Evolutionary conservation across 2,329 filamentous ascomycete species (phyloP).

Genomic region (Cladorrhinum sp.): DNA sequence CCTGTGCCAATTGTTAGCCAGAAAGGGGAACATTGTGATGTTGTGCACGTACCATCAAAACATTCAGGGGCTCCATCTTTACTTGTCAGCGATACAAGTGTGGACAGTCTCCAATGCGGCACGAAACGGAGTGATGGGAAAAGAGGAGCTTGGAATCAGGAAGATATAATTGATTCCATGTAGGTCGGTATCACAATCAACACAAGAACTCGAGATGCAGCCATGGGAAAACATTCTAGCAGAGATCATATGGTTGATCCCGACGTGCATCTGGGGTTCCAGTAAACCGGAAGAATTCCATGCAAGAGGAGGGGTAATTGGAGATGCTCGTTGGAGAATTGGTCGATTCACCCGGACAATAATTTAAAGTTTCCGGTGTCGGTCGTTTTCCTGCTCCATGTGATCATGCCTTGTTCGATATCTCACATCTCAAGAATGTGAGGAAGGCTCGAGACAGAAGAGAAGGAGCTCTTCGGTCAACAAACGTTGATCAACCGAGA

Average conservation of each 20-base stretch:
- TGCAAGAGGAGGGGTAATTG: conserved; percentile 12
- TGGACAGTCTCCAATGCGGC: no score
- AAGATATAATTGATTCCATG: neutral
- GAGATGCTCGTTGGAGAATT: neutral
- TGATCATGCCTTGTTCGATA: neutral
- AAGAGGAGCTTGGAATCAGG: neutral
- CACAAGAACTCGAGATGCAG: neutral
- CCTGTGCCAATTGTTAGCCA: conserved; percentile 39
- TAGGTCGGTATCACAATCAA: neutral
- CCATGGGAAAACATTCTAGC: neutral
- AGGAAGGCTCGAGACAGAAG: neutral
- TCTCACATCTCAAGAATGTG: neutral
- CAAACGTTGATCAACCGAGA: neutral
- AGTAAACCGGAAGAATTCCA: conserved; percentile 20
- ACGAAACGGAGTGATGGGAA: neutral
- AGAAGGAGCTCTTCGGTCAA: neutral
- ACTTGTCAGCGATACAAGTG: neutral
- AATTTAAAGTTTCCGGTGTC: neutral
- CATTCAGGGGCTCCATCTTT: conserved; percentile 51
- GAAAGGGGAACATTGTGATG: neutral
- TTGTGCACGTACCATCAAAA: conserved; percentile 60
- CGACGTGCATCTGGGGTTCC: neutral
- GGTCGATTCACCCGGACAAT: conserved; percentile 2
- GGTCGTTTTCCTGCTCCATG: neutral
- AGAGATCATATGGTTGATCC: conserved; percentile 2